phyloP scores from a whole-genome alignment of 2,329 filamentous ascomycete genomes.

The Colletotrichum sublineola region DNA sequence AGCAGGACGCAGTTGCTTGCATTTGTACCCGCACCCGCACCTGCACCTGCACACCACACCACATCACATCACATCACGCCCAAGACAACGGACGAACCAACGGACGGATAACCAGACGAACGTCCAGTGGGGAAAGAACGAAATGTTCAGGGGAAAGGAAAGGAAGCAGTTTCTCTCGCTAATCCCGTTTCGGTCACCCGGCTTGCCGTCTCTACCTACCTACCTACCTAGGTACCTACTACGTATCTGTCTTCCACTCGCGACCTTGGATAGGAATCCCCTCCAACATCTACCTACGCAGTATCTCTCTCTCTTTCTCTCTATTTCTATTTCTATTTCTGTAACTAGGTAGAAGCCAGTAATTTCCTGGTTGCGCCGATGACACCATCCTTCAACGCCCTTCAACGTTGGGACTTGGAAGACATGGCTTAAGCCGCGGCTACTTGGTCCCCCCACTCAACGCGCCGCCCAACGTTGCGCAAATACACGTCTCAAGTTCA shows the following conservation, averaged over 20 bases:
- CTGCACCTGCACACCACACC: not conserved
- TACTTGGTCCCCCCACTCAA: not conserved
- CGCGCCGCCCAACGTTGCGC: not conserved
- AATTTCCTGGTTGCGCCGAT: constrained; percentile 42
- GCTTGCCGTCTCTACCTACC: not conserved
- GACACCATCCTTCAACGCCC: not conserved
- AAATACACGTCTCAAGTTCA: constrained; percentile 1
- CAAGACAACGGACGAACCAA: no score
- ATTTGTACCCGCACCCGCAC: not conserved
- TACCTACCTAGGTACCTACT: no score
- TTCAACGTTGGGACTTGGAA: not conserved
- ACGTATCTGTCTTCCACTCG: not conserved
- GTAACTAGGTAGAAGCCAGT: constrained; percentile 10
- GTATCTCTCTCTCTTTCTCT: not conserved
- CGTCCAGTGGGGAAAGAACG: not conserved
- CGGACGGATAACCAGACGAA: not conserved
- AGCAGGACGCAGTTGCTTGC: not conserved
- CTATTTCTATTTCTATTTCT: no score
- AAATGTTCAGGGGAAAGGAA: not conserved
- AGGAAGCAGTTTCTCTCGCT: constrained; percentile 14
- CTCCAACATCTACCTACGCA: constrained; percentile 12
- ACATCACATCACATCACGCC: not conserved
- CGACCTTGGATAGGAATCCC: constrained; percentile 26
- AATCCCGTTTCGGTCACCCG: constrained; percentile 10
- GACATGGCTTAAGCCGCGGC: not conserved